These are phyloP conservation scores for Scutellaria baicalensis DNA, from an alignment of 257 asterid species.

Conservation along the genomic window DNA sequence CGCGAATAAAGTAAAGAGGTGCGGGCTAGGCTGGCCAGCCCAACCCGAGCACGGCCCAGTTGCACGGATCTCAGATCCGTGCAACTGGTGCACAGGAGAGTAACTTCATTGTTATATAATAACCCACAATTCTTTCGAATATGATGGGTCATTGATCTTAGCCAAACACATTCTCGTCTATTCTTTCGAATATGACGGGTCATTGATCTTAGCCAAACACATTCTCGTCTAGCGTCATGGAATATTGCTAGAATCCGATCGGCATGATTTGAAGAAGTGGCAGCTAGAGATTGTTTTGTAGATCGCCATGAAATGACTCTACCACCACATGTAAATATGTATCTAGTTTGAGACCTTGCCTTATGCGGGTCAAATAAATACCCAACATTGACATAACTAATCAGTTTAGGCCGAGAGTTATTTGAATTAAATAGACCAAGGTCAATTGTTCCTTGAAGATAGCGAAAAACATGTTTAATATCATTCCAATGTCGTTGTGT, in stretches of 20 bases:
- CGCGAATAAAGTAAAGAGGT: too few relatives aligned
- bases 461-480: neutral
- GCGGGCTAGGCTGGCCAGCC: too few relatives aligned
- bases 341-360: neutral
- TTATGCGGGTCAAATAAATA: neutral
- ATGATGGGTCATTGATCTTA: too few relatives aligned
- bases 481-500: neutral
- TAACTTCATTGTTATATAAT: too few relatives aligned
- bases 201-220: neutral
- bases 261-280: neutral
- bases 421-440: neutral
- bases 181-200: too few relatives aligned
- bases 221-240: neutral
- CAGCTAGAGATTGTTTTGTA: neutral
- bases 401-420: neutral
- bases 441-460: neutral
- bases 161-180: too few relatives aligned
- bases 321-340: neutral
- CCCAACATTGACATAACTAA: neutral
- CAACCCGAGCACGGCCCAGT: too few relatives aligned
- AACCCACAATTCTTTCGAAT: too few relatives aligned
- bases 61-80: too few relatives aligned
- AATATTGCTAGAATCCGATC: neutral
- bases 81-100: too few relatives aligned
- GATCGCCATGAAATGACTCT: neutral